phyloP scores from a whole-genome alignment of 2,329 filamentous ascomycete species.

The Pyrenophora graminea region DNA sequence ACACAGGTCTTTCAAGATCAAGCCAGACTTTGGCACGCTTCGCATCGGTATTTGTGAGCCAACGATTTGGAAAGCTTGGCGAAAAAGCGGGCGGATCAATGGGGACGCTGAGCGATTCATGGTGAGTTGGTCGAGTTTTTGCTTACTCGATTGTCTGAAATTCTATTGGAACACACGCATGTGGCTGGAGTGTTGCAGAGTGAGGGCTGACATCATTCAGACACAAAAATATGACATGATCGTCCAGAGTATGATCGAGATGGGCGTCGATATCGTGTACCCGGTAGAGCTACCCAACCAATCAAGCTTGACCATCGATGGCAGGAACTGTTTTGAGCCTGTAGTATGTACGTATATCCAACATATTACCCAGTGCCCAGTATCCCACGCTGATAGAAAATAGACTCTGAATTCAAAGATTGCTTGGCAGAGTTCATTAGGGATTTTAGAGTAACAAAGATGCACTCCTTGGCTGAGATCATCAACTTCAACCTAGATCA shows the following conservation, averaged over 20 bases:
- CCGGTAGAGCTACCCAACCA: constrained; percentile 41
- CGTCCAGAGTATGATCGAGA: constrained; percentile 42
- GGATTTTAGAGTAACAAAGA: constrained; percentile 42
- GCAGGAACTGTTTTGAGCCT: constrained; percentile 43
- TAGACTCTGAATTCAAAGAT: constrained; percentile 44
- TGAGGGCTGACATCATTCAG: constrained; percentile 22
- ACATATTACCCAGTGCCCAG: too few species aligned
- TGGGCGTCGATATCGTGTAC: constrained; percentile 43
- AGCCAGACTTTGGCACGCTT: constrained; percentile 37
- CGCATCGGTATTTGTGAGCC: constrained; percentile 45
- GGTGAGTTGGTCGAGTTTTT: constrained; percentile 26
- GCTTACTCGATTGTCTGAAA: constrained; percentile 2
- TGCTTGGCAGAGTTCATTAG: constrained; percentile 41
- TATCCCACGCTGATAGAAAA: constrained; percentile 2
- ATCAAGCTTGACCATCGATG: constrained; percentile 35
- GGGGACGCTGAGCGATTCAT: constrained; percentile 45
- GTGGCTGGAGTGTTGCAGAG: not conserved
- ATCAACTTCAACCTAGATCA: constrained; percentile 47
- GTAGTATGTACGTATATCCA: constrained; percentile 38
- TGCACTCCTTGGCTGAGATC: constrained; percentile 44
- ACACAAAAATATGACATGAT: constrained; percentile 44
- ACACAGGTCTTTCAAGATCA: constrained; percentile 37
- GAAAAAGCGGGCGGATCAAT: constrained; percentile 42
- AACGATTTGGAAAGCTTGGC: constrained; percentile 42
- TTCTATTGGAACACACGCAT: not conserved